Evolutionary conservation across 1,139 yeast genomes (phyloP), one percentile per base, ranked within the genome.

Genomic region (Debaryomyces robertsiae): DNA sequence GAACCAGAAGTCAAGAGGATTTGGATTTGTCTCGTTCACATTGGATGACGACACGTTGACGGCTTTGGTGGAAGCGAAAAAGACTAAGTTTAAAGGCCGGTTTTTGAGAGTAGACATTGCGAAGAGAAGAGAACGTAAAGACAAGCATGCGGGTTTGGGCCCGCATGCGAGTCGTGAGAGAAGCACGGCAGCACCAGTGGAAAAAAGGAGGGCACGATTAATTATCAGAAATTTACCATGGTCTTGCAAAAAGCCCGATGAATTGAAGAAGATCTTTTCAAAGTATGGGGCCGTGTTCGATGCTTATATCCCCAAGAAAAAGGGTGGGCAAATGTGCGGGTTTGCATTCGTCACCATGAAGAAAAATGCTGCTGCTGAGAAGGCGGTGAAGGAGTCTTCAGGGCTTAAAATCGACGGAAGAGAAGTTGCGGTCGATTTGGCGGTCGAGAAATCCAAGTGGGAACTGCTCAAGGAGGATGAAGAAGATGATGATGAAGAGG

Each of bases 291-390:
- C 87, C 34, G 96, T 93, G 22, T 81, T 79, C 35, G 96, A 91
- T 60, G 96, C 94, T 0, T 81, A 82, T 52, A 89, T 93, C 50
- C 98, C 98, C 29, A 80, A 88, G 55, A 88, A 87, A 57, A 77
- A 79, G 40, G 95, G 90, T 39, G 96, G 97, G 9, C 84, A 79
- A 60, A 86, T 93, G 94, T 73, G 86, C 48, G 98, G 98, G 9
- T 93, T 93, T 74, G 99, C 91, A 0, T 94, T 93, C 63, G 91
- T 93, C 15, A 84, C 94, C 1, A 87, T 94, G 96, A 82, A 81
- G 58, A 88, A 84, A 58, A 74, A 81, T 46, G 69, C 79, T 23
- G 82, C 86, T 48, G 98, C 98, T 36, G 83, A 81, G 54, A 75
- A 69, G 44, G 98, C 97, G 1, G 82, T 91, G 27, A 85, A 86